Evolutionary conservation across 2,329 filamentous ascomycete genomes (phyloP), one percentile per base, ranked within the genome.

Genomic region (Aspergillus quadrilineatus): DNA sequence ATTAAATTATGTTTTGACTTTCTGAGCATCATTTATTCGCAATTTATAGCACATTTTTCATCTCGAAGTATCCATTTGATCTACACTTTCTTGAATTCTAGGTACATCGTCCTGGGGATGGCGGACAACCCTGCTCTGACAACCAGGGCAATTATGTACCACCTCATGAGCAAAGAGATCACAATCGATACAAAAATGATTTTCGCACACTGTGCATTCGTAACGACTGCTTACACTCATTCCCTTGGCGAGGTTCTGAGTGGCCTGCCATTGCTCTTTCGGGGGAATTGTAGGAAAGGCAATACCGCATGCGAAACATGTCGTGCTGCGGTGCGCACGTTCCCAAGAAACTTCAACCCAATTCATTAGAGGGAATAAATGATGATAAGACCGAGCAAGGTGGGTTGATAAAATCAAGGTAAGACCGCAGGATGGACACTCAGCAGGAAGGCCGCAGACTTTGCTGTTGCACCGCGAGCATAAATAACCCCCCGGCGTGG

Each of bases 161-260:
- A 95, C 85, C 76, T 97, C 92, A 71, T 99, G 94, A 26, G 90
- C 89, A 76, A 94, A 97, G 26, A 97, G 86, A 73, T 99, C 94
- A 73, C 94, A 99, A 72, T 99, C 94, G 63, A 99, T 95, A 79
- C 94, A 99, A 71, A 97, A 99, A 75, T 97, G 93, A 58, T 89
- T 87, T 3, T 82, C 76, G 73, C 94, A 99, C n/a, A 88, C 86
- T 64, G 88, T 84, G 72, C 94, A 99, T 57, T 89, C 90, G 71
- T 99, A 99, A 50, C 94, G 80, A 47, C 89, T 87, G 69, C 89
- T 94, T 77, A 95, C 90, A 71, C 89, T 93, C 43, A 92, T 87
- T 1, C 88, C 87, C 67, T 85, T 88, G 66, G 73, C 65, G 67
- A 73, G 66, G 63, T 63, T 65, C 67, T 77, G 65, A 17, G 67